Conservation (phyloP, 768 basidiomycete genomes). For the Chalciporus pseudorubinellus region DNA sequence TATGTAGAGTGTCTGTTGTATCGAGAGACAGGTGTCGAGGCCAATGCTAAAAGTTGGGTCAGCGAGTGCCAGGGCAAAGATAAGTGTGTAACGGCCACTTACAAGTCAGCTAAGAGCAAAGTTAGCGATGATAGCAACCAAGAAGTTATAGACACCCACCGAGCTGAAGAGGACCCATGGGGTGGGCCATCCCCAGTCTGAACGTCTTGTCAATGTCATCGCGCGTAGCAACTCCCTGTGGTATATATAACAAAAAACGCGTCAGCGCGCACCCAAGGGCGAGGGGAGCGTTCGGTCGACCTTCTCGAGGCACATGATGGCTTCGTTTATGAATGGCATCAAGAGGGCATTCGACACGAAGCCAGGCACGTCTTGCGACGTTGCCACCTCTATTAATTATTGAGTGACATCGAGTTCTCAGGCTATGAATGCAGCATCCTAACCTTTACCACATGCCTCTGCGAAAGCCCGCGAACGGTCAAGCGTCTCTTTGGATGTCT, state of each 20-base stretch:
- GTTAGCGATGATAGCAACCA: conserved; percentile 2
- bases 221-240: conserved; percentile 81
- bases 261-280: neutral
- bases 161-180: conserved; percentile 91
- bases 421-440: neutral
- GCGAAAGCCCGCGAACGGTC: conserved; percentile 80
- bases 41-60: conserved; percentile 66
- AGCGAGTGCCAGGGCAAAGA: neutral
- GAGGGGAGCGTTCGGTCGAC: conserved; percentile 33
- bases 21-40: conserved; percentile 94
- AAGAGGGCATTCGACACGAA: conserved; percentile 93
- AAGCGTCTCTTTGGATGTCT: conserved; percentile 78
- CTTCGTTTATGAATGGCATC: conserved; percentile 99
- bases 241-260: neutral
- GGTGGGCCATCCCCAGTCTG: conserved; percentile 90
- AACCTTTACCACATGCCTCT: conserved; percentile 85
- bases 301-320: conserved; percentile 91
- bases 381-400: conserved; percentile 70
- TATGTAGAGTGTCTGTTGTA: conserved; percentile 84
- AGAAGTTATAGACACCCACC: conserved; percentile 39
- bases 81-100: conserved; percentile 5
- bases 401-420: neutral
- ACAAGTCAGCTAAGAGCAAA: conserved; percentile 30
- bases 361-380: conserved; percentile 89
- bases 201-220: conserved; percentile 96